Percentiles rank a stretch among this genome's conserved stretches.
Evolutionary conservation across 192 early-diverging fungal genomes (phyloP).

Genomic region (Linnemannia schmuckeri): DNA sequence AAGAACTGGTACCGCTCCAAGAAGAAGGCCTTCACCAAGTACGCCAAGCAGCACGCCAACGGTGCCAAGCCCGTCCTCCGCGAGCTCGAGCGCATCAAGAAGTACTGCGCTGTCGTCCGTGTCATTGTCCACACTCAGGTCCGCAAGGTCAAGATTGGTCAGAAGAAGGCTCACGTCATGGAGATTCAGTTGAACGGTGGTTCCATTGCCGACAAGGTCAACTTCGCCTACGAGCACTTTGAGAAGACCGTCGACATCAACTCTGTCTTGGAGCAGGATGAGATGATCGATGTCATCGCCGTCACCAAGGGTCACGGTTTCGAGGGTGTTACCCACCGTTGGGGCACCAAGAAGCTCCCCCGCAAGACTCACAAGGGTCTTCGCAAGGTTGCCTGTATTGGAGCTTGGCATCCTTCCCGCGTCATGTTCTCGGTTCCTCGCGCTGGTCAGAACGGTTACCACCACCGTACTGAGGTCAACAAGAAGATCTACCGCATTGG

Average conservation of each 20-base stretch:
- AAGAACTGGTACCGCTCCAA: constrained; percentile 99
- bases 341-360: constrained; percentile 99
- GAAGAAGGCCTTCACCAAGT: constrained; percentile 99
- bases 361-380: constrained; percentile 99
- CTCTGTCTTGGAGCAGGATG: constrained; percentile 97
- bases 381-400: constrained; percentile 99
- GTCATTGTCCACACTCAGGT: constrained; percentile 99
- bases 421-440: constrained; percentile 99
- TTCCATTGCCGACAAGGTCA: constrained; percentile 95
- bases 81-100: constrained; percentile 98
- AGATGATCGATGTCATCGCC: constrained; percentile 99
- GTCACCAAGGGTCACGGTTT: constrained; percentile 99
- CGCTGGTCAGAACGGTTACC: constrained; percentile 99
- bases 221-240: constrained; percentile 97
- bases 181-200: constrained; percentile 99
- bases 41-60: constrained; percentile 96
- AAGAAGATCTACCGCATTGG: constrained; percentile 99
- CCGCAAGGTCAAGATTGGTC: constrained; percentile 92
- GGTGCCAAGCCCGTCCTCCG: constrained; percentile 89
- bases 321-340: constrained; percentile 99
- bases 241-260: constrained; percentile 93
- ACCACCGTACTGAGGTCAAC: constrained; percentile 99
- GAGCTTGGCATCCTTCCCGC: constrained; percentile 96
- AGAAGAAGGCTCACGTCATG: constrained; percentile 99
- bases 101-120: constrained; percentile 98